Conservation (phyloP, 352 stramenopile species). For the Blastocystis sp. region DNA sequence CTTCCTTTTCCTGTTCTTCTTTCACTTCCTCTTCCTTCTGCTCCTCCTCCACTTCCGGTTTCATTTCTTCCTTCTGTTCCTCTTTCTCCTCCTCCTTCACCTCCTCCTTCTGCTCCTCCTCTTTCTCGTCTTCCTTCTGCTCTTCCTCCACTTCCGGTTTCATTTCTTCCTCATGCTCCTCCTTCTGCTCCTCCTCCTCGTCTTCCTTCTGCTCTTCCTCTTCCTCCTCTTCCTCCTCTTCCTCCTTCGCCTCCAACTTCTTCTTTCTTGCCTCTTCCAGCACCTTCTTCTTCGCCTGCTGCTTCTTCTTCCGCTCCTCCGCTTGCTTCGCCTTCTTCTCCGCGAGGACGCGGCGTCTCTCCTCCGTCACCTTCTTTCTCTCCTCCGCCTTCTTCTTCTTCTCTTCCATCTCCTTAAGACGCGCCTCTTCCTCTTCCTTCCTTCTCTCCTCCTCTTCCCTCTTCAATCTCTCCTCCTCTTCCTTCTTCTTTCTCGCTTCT, state of each 20-base stretch:
- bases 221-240: not conserved
- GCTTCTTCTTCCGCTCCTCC: not conserved
- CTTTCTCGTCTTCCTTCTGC: not conserved
- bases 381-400: not conserved
- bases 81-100: too few species aligned
- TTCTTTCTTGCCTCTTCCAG: not conserved
- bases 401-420: not conserved
- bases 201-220: not conserved
- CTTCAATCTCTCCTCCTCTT: too few species aligned
- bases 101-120: not conserved
- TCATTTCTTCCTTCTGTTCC: too few species aligned
- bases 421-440: not conserved
- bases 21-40: too few species aligned
- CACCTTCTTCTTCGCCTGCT: not conserved
- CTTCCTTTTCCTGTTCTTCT: too few species aligned
- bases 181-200: not conserved
- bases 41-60: too few species aligned
- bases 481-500: not conserved
- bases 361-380: not conserved
- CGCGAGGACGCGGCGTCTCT: not conserved
- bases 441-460: not conserved
- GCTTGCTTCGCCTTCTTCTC: not conserved
- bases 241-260: not conserved
- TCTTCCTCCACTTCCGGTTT: too few species aligned
- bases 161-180: not conserved